A percentile compares a stretch with the other conserved stretches of the same genome.
Conservation (phyloP, 1,284 basidiomycete species). For the Sanghuangporus baumii region DNA sequence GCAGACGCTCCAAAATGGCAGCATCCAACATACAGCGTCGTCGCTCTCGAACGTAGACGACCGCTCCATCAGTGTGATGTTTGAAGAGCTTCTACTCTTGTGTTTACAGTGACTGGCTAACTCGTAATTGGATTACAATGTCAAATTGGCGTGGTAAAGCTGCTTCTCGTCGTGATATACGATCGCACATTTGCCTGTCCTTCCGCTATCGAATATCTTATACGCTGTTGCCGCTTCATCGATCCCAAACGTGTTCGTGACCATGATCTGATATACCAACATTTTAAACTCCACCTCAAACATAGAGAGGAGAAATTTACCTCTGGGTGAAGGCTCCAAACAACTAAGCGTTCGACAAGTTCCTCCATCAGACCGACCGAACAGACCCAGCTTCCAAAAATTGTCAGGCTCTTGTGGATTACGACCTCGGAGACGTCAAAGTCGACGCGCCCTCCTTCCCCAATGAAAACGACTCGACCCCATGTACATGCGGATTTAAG, state of each 20-base stretch:
- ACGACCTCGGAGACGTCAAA: slow-evolving; percentile 16
- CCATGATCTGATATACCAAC: slow-evolving; percentile 9
- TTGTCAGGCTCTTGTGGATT: slow-evolving; percentile 16
- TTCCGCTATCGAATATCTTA: slow-evolving; percentile 11
- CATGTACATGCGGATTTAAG: slow-evolving; percentile 10
- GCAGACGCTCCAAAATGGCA: slow-evolving; percentile 49
- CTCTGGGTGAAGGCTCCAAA: slow-evolving; percentile 17
- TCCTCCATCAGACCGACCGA: slow-evolving; percentile 18
- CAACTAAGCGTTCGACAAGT: slow-evolving; percentile 15
- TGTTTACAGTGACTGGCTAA: not conserved
- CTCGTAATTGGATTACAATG: not conserved
- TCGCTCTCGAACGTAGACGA: slow-evolving; percentile 89
- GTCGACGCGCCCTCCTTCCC: slow-evolving; percentile 11
- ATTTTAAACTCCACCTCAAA: not conserved
- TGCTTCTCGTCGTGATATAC: slow-evolving; percentile 14
- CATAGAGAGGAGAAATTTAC: not conserved
- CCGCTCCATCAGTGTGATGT: slow-evolving; percentile 73
- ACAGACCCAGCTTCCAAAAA: slow-evolving; percentile 18
- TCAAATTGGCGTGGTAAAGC: not conserved
- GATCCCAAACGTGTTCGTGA: slow-evolving; percentile 15
- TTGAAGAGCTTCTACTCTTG: too few species aligned
- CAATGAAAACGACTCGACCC: slow-evolving; percentile 17
- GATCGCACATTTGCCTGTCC: slow-evolving; percentile 17
- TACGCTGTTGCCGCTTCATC: slow-evolving; percentile 15
- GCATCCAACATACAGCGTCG: slow-evolving; percentile 77